Evolutionary conservation across 352 stramenopile species (phyloP), one percentile per base, ranked within the genome.

Genomic region (Globisporangium echinulatum): DNA sequence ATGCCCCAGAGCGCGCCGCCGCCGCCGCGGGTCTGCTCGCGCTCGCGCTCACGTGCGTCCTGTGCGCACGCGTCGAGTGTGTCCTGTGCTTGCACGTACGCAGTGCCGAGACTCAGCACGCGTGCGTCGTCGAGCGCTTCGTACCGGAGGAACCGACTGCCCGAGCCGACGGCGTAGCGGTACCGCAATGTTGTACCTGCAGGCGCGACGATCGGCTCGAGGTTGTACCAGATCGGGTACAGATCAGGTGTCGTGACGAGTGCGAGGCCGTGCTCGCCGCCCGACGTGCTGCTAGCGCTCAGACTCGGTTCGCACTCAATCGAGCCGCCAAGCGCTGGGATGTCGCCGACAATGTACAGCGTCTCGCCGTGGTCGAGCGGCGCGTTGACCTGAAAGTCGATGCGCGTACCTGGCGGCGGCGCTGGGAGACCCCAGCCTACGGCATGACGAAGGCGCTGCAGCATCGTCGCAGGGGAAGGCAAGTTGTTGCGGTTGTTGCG

Each of bases 191-290:
- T 72, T 2, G 82, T 73, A 38, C 73, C 82, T 0, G 79, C 67
- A 11, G 79, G 81, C 48, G 88, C 71, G 43, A 92, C 52, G 3
- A 96, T 73, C 2, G 87, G 84, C 53, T 93, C 84, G 33, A 90
- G 60, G 61, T 94, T 96, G 74, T 95, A 96, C 87, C 87, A 96
- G 50, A 94, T 88, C 36, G 87, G 87, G 63, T 88, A 94, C 67
- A 94, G 66, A 37, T 96, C 85, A 15, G 85, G 85, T 43, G 85
- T 96, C 1, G 87, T 96, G 11, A 96, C 84, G 36, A 96, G 67
- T 46, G 81, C 79, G n/a, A 94, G 71, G 0, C 81, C 80, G 36
- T 61, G 56, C 38, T 90, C 72, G 6, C 66, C 40, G 11, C 60
- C 73, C 1, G 71, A 59, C n/a, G 69, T 66, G 13, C 68, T 65